phyloP scores from a whole-genome alignment of 2,329 filamentous ascomycete species.

The Immersiporthe knoxdaviesiana region DNA sequence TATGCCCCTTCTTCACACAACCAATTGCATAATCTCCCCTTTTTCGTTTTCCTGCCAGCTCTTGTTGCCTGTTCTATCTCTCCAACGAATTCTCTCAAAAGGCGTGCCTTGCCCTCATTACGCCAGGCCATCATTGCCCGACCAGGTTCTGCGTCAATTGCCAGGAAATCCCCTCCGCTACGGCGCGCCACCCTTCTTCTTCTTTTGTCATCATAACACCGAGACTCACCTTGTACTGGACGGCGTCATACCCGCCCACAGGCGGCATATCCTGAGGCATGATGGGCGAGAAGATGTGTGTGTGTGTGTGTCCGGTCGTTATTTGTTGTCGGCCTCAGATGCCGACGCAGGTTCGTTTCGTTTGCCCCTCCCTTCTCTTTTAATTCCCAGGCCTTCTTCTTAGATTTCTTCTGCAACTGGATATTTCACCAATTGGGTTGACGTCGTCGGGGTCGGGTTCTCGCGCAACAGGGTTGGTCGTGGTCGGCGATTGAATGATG shows the following conservation, averaged over 20 bases:
- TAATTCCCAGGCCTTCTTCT: background rate
- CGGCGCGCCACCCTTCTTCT: background rate
- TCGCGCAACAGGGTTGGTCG: background rate
- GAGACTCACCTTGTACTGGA: slow-evolving; percentile 87
- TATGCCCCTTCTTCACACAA: background rate
- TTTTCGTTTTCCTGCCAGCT: no score
- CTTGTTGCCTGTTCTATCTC: background rate
- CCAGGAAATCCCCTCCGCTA: background rate
- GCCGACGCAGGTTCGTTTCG: slow-evolving; percentile 8
- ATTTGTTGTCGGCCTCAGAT: slow-evolving; percentile 9
- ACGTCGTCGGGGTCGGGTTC: background rate
- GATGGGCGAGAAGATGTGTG: slow-evolving; percentile 43
- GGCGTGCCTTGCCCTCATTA: background rate
- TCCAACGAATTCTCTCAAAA: background rate
- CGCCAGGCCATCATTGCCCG: background rate
- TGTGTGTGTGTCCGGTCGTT: background rate
- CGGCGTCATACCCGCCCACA: slow-evolving; percentile 87
- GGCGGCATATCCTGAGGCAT: slow-evolving; percentile 99
- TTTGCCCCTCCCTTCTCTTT: background rate
- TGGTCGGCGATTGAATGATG: background rate
- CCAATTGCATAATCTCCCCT: background rate
- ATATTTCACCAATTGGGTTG: background rate
- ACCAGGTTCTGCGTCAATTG: background rate
- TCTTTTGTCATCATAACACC: no score
- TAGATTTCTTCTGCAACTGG: background rate